Evolutionary conservation across 2,329 filamentous ascomycete genomes (phyloP), one percentile per base, ranked within the genome.

Genomic region (Ophiobolus disseminans): DNA sequence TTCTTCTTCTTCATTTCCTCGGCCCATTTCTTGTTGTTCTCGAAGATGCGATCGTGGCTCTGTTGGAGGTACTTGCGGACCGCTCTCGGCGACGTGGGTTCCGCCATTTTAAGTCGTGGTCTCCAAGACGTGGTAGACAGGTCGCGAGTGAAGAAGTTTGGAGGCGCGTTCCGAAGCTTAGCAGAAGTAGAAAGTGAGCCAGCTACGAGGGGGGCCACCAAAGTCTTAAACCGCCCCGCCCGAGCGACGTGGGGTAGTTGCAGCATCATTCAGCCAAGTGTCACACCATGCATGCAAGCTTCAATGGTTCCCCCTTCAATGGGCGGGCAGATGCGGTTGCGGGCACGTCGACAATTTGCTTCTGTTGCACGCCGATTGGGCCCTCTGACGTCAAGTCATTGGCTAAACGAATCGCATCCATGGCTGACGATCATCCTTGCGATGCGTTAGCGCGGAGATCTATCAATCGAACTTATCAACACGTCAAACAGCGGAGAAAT

Each of bases 1-100:
- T 90, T 84, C 52, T 78, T 76, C 55, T 73, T 69, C 58, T 64
- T 74, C 76, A 86, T 85, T 55, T 82, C 73, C 37, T 78, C 78
- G 10, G 86, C 86, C 87, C 87, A 90, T 45, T 77, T 76, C 55
- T 78, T 76, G 77, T 89, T 90, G 78, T 84, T 82, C 59, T 87
- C 82, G 62, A 90, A 89, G 64, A 89, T 81, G 50, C 80, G 79
- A 63, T 87, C 83, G 72, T 89, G 86, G 62, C 78, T 80, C 75
- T 86, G 77, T 73, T 82, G 74, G 51, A 87, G 81, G 68, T 87
- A 87, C 55, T 67, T 72, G 50, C 57, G 57, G 20, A 72, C 58
- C 55, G 66, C 63, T 48, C 63, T 54, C 31, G 50, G 31, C 5
- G 52, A 53, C 49, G 53, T 34, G 39, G 50, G 50, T 17, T 59